A percentile compares a stretch with the other conserved stretches of the same genome.
phyloP scores from a whole-genome alignment of 345 rosid species.

The Arabis hirsuta region DNA sequence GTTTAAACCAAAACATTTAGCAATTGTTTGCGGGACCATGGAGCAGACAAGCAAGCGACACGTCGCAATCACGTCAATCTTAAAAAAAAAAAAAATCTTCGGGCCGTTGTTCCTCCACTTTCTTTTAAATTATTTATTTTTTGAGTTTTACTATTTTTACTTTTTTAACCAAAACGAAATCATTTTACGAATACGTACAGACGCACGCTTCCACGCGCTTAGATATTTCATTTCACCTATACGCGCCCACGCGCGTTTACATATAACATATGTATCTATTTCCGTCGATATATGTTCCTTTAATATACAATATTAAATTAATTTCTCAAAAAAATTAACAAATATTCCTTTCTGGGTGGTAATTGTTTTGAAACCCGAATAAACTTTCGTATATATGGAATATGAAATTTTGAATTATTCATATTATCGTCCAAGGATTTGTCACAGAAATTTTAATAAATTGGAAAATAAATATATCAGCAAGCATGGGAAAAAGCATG shows the following conservation, averaged over 20 bases:
- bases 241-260: conserved; percentile 12
- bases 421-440: conserved; percentile 20
- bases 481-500: conserved; percentile 33
- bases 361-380: conserved; percentile 11
- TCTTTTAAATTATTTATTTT: conserved; percentile 4
- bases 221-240: not conserved
- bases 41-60: conserved; percentile 44
- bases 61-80: conserved; percentile 45
- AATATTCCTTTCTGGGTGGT: not conserved
- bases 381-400: not conserved
- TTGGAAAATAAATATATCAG: conserved; percentile 3
- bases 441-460: conserved; percentile 9
- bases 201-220: conserved; percentile 25
- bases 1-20: not conserved
- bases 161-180: conserved; percentile 35
- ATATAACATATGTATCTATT: not conserved
- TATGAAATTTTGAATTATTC: not conserved
- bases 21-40: conserved; percentile 9
- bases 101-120: conserved; percentile 44
- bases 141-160: conserved; percentile 12
- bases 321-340: too few relatives aligned
- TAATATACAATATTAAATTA: too few relatives aligned
- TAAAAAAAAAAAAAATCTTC: conserved; percentile 6
- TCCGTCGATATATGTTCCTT: conserved; percentile 17
- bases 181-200: conserved; percentile 24